Evolutionary conservation across 2,329 filamentous ascomycete genomes (phyloP).

Genomic region (Sclerotinia trifoliorum): DNA sequence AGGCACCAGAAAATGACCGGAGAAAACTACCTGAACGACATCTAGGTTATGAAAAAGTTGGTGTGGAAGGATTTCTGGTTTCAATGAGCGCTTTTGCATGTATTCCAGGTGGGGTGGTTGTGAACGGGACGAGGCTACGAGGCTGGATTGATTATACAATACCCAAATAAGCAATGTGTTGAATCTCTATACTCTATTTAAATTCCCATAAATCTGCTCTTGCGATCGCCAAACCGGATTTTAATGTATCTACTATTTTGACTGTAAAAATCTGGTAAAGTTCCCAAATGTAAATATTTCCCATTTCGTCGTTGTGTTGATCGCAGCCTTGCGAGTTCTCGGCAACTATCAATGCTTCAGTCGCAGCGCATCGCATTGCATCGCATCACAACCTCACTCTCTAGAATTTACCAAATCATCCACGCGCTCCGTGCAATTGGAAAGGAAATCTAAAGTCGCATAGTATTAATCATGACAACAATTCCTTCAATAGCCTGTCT

Average conservation of each 20-base stretch:
- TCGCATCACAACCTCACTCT: not conserved
- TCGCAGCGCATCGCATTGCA: not conserved
- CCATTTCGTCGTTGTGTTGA: not conserved
- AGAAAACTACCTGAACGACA: no score
- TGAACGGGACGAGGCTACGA: conserved; percentile 25
- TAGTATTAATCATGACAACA: conserved; percentile 47
- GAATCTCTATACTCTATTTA: not conserved
- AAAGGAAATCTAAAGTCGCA: not conserved
- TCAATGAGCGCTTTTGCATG: not conserved
- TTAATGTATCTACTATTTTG: not conserved
- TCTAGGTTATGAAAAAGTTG: not conserved
- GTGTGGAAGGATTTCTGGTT: not conserved
- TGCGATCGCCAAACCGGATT: not conserved
- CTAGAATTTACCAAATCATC: not conserved
- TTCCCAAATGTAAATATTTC: not conserved
- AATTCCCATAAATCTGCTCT: not conserved
- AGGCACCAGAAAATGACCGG: not conserved
- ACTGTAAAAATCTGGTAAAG: not conserved
- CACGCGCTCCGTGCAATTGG: not conserved
- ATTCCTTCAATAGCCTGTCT: conserved; percentile 87
- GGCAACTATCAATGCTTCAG: not conserved
- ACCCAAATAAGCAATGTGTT: not conserved
- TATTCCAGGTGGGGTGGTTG: not conserved
- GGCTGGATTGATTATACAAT: conserved; percentile 22
- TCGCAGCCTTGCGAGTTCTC: conserved; percentile 5